phyloP scores from a whole-genome alignment of 2,329 filamentous ascomycete genomes.

The Triangularia verruculosa region DNA sequence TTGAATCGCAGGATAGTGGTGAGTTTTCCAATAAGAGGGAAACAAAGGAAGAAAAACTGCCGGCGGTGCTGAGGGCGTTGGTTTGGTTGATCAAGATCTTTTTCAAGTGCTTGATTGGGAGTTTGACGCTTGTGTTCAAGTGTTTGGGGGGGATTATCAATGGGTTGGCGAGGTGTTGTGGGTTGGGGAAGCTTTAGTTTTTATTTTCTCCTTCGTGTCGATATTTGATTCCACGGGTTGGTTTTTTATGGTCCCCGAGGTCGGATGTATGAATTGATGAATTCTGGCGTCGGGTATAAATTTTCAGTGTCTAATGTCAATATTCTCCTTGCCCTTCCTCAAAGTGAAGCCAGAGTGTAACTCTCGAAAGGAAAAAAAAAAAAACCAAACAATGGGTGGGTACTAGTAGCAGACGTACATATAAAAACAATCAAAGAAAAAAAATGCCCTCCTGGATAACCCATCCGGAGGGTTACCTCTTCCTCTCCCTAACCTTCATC shows the following conservation, averaged over 20 bases:
- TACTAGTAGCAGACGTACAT: not conserved
- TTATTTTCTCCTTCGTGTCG: not conserved
- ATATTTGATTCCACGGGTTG: not conserved
- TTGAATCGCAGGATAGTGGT: conserved; percentile 58
- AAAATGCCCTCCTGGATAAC: conserved; percentile 6
- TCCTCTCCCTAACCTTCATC: conserved; percentile 60
- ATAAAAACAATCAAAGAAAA: conserved; percentile 12
- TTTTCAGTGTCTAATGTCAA: conserved; percentile 15
- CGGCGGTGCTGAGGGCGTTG: conserved; percentile 46
- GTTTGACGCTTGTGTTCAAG: conserved; percentile 54
- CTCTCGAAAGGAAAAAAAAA: not conserved
- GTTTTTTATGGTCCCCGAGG: not conserved
- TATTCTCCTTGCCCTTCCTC: not conserved
- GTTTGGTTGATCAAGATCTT: conserved; percentile 51
- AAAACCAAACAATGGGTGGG: conserved; percentile 1
- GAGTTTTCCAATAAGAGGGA: conserved; percentile 26
- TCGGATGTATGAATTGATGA: conserved; percentile 9
- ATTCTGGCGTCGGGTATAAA: conserved; percentile 22
- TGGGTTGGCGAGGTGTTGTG: conserved; percentile 24
- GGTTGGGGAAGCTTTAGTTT: conserved; percentile 23
- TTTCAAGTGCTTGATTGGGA: conserved; percentile 59
- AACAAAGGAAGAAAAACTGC: conserved; percentile 45
- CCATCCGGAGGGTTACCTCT: conserved; percentile 45
- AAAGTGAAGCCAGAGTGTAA: conserved; percentile 22
- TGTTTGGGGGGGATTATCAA: conserved; percentile 37